Conservation (phyloP, 441 rosid species). For the Aleurites moluccanus region DNA sequence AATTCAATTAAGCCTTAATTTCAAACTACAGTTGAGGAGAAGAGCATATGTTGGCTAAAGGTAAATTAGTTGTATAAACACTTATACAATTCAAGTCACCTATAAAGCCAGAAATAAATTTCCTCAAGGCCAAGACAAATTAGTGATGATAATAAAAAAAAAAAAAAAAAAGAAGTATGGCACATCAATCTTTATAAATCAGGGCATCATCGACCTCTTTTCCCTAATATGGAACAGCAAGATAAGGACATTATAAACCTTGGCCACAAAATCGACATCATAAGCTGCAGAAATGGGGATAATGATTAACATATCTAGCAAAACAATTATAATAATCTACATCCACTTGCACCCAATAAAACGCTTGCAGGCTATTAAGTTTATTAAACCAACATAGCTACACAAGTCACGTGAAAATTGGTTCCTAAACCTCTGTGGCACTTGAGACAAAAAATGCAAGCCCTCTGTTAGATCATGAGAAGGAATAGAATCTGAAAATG, state of each 20-base stretch:
- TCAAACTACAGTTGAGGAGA: not conserved
- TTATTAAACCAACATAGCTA: not conserved
- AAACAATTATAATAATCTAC: not conserved
- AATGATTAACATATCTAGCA: not conserved
- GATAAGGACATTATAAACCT: not conserved
- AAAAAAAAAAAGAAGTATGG: not conserved
- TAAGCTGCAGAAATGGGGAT: not conserved
- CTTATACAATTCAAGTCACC: not conserved
- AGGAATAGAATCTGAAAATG: not conserved
- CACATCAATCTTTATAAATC: not conserved
- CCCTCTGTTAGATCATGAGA: not conserved
- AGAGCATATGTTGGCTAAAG: not conserved
- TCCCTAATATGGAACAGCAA: conserved; percentile 2
- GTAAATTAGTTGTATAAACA: not conserved
- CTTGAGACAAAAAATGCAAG: not conserved
- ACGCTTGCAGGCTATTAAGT: not conserved
- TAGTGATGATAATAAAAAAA: not conserved
- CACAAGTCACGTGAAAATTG: not conserved
- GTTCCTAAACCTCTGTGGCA: not conserved
- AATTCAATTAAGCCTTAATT: not conserved
- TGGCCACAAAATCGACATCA: not conserved
- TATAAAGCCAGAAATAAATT: not conserved
- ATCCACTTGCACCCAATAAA: not conserved
- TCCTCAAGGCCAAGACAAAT: not conserved
- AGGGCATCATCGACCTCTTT: not conserved